Base-by-base conservation (phyloP, 352 stramenopile genomes). In the Globisporangium polare region DNA sequence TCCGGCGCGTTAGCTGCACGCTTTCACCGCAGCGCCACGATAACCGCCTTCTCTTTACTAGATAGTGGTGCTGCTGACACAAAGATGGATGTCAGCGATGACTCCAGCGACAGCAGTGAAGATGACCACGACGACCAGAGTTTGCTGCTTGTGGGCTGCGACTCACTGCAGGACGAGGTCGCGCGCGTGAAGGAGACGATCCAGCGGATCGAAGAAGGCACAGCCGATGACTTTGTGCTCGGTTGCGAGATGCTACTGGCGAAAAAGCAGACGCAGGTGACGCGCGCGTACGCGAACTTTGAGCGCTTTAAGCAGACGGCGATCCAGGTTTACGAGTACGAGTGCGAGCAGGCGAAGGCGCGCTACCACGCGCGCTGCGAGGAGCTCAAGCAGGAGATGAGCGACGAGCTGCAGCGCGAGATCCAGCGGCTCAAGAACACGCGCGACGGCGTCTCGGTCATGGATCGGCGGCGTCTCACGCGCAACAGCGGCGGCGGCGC, bases 371-470 rank as follows among this genome's bases (percentile, higher is more conserved):
- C 43, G n/a, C 71, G 77, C 20, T 90, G 80, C 52, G 53, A 53
- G 27, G 66, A 81, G 65, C 71, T 90, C 12, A 60, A 90, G 61
- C 56, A 55, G 33, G 72, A 78, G 50, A 88, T 88, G 77, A 60
- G 69, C 51, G 58, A 62, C 4, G 80, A 86, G 37, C 69, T 88
- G 18, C 53, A 74, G 41, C 69, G 75, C n/a, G 80, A 90, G 62
- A 75, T 90, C 42, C 60, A 65, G 47, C 68, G 78, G 9, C 68
- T 90, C 4, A 65, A 79, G 60, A 83, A 72, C 29, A 72, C 80
- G 27, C 80, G 83, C 49, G 78, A 88, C 35, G 80, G 76, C 20
- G 80, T 90, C 27, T 85, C 78, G 15, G 78, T 90, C 27, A 88
- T 80, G 62, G 83, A 80, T 69, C 73, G 80, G 24, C 75, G 80